Percentiles rank a stretch among this genome's conserved stretches.
These are phyloP conservation scores for Canariomyces notabilis DNA, from an alignment of 2,329 filamentous ascomycete species.

Conservation along the genomic window DNA sequence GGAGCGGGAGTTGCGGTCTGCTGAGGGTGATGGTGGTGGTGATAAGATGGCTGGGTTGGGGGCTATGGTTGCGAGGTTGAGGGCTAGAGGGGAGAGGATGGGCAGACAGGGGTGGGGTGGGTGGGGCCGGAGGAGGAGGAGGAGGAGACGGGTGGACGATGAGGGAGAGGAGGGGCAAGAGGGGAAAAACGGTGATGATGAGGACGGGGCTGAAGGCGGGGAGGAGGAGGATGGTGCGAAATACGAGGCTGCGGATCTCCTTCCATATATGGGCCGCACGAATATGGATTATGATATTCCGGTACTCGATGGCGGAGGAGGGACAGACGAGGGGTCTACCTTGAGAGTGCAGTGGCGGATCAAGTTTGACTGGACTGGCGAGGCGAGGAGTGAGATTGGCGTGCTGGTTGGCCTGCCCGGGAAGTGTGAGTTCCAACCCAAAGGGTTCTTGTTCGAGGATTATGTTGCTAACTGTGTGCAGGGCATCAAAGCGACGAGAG, in stretches of 20 bases:
- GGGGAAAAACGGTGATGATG: conserved; percentile 26
- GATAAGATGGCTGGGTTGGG: conserved; percentile 31
- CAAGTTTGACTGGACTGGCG: conserved; percentile 67
- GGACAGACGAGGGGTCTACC: conserved; percentile 26
- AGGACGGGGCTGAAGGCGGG: conserved; percentile 14
- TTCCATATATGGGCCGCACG: conserved; percentile 51
- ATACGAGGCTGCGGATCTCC: conserved; percentile 40
- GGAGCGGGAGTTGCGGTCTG: conserved; percentile 43
- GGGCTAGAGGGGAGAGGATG: conserved; percentile 19
- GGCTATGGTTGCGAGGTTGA: conserved; percentile 30
- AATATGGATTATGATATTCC: conserved; percentile 45
- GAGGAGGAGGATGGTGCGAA: conserved; percentile 23
- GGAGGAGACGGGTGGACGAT: conserved; percentile 17
- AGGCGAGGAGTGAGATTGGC: conserved; percentile 55
- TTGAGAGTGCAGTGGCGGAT: conserved; percentile 57
- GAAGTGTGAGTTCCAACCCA: conserved; percentile 59
- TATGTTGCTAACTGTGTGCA: conserved; percentile 28
- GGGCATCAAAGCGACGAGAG: conserved; percentile 57
- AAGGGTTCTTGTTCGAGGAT: not conserved
- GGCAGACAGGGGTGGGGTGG: conserved; percentile 14
- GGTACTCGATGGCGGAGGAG: conserved; percentile 29
- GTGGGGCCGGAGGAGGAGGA: conserved; percentile 20
- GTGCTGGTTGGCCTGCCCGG: conserved; percentile 53
- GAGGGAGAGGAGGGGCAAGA: conserved; percentile 23
- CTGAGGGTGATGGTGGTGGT: no score